Evolutionary conservation across 495 filamentous ascomycete genomes (phyloP), one percentile per base, ranked within the genome.

Genomic region (Saxophila tyrrhenica): DNA sequence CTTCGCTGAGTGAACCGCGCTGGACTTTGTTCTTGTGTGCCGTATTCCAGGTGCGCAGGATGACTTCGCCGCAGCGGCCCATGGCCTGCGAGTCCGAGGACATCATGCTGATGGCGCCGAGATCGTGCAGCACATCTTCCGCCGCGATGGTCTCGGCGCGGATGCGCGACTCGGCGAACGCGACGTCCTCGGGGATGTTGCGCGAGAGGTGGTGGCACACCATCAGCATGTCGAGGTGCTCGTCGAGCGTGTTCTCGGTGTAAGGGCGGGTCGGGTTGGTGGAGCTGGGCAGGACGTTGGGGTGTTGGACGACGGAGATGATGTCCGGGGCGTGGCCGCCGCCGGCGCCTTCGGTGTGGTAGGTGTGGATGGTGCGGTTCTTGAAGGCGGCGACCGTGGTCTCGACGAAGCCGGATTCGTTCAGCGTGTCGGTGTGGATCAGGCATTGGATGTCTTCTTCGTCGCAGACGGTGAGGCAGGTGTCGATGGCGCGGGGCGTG

Each of bases 181-280:
- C 87, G 16, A 97, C 86, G 66, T 98, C 92, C 67, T 98, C 92
- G 52, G 89, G 87, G 54, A 96, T 96, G 64, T 94, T 81, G 69
- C 85, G 88, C 45, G 80, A 85, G 19, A 97, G 71, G 65, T 98
- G 94, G 65, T 98, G 92, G 78, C 92, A 98, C 23, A 94, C 87
- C 92, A 97, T 97, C 32, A 98, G 69, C 92, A 98, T 98, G 68
- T 97, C 92, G 1, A 96, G 79, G 70, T 98, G 92, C 71, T 98
- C 92, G 57, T 96, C 92, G 0, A 97, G 78, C 2, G 92, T 98
- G 72, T 98, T 98, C 39, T 72, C 68, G 10, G 92, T 98, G 72
- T 83, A 97, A 2, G 92, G 92, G 2, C 92, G 76, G 16, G 92
- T 98, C 0, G 92, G 92, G 69, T 95, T 98, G 0, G 92, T 98